phyloP scores from a whole-genome alignment of 139 green algal genomes.

The Chloropicon primus region DNA sequence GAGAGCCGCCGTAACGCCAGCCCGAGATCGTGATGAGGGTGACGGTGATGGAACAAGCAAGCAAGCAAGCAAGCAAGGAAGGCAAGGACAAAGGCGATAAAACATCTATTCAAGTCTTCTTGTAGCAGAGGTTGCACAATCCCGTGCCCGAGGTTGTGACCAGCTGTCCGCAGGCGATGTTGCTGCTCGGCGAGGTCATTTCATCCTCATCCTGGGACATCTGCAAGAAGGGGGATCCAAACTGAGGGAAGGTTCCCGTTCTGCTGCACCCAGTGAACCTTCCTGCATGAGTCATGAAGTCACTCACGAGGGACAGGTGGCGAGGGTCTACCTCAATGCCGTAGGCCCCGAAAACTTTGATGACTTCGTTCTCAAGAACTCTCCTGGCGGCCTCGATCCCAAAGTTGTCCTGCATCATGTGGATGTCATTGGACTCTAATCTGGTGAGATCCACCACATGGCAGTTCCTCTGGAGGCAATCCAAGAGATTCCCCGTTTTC shows the following conservation, averaged over 20 bases:
- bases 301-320: slow-evolving; percentile 84
- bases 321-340: slow-evolving; percentile 89
- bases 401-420: slow-evolving; percentile 56
- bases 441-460: slow-evolving; percentile 6
- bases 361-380: slow-evolving; percentile 70
- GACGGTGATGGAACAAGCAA: too few species aligned
- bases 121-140: not conserved
- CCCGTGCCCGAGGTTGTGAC: not conserved
- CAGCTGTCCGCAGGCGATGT: not conserved
- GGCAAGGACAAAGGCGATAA: not conserved
- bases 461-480: not conserved
- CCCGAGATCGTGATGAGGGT: too few species aligned
- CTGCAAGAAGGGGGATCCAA: slow-evolving; percentile 56
- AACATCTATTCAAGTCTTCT: not conserved
- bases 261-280: slow-evolving; percentile 77
- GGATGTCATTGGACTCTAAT: slow-evolving; percentile 77
- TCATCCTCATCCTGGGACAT: slow-evolving; percentile 79
- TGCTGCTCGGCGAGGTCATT: not conserved
- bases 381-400: slow-evolving; percentile 90
- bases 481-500: not conserved
- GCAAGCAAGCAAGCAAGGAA: too few species aligned
- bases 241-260: slow-evolving; percentile 68
- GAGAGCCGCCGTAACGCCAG: too few species aligned
- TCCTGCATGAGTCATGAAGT: slow-evolving; percentile 93
- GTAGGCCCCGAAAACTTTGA: slow-evolving; percentile 85